Base-by-base conservation (phyloP, 495 filamentous ascomycete species). In the Annulohypoxylon maeteangense region DNA sequence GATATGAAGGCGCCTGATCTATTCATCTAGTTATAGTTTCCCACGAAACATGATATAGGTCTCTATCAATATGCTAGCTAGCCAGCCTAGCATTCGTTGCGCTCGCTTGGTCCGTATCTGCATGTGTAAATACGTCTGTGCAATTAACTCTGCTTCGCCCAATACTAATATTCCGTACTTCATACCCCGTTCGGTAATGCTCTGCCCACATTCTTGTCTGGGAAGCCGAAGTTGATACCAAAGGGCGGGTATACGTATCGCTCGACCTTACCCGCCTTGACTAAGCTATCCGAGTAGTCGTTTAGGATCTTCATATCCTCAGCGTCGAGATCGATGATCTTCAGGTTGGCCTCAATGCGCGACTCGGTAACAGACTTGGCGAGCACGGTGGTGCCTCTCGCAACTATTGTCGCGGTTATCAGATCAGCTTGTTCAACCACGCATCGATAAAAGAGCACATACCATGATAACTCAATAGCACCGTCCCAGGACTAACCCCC, bases 201-300 rank as follows among this genome's bases (percentile, higher is more conserved):
- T 53, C 60, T 66, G 11, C 67, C 70, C 56, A 69, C 80, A 2
- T 74, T 78, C 86, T 91, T 92, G 74, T 94, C 91, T 22, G 91
- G 91, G 81, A 93, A 94, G 2, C 91, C 91, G 72, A 92, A 89
- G 74, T 92, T 84, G 18, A 92, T 82, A 2, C 91, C 91, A 78
- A 94, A 95, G 3, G 90, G 86, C 65, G 92, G 92, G 75, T 90
- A 93, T 16, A 95, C 90, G 67, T 88, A 94, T 74, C 92, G 86
- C 78, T 86, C 84, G 65, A 90, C 75, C 69, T 88, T 88, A 64
- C 89, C 87, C 60, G 80, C 86, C 65, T 86, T 87, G 20, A 83
- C 82, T 64, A 94, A 81, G 40, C 81, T 78, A 32, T 84, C 80
- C 6, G 86, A 86, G 78, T 89, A 90, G 65, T 86, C 85, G 50